Conservation (phyloP, 805 yeast genomes). For the Saccharomyces eubayanus region DNA sequence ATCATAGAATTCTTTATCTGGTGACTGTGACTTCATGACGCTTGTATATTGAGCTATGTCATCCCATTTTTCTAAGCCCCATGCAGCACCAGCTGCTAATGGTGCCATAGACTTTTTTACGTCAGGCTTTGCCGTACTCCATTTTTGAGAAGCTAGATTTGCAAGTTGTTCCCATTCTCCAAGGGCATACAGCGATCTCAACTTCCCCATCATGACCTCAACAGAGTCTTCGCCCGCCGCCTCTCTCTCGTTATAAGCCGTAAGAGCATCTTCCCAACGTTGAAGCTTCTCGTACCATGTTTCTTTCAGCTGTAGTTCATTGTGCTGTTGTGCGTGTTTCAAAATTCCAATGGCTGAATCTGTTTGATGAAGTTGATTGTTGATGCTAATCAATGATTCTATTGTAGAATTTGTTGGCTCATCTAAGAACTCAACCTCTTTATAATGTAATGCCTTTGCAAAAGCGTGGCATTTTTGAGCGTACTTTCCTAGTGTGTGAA, state of each 20-base stretch:
- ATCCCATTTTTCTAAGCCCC: conserved; percentile 98
- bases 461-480: conserved; percentile 95
- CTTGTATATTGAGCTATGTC: conserved; percentile 84
- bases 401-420: conserved; percentile 89
- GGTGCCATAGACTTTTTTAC: conserved; percentile 84
- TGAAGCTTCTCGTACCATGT: conserved; percentile 97
- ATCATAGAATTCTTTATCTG: conserved; percentile 90
- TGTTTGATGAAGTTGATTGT: conserved; percentile 89
- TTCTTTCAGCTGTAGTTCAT: conserved; percentile 84
- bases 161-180: conserved; percentile 97
- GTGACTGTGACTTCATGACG: conserved; percentile 86
- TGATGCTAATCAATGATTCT: conserved; percentile 84
- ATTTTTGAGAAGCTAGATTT: conserved; percentile 74
- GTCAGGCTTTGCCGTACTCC: conserved; percentile 69
- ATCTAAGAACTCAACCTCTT: conserved; percentile 87
- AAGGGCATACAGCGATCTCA: conserved; percentile 96
- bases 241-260: conserved; percentile 79
- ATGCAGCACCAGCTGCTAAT: conserved; percentile 95
- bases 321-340: conserved; percentile 88
- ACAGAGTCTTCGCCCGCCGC: conserved; percentile 47
- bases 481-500: conserved; percentile 82
- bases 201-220: conserved; percentile 93
- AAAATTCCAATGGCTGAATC: conserved; percentile 97
- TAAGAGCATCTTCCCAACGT: conserved; percentile 95
- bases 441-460: conserved; percentile 93